Conservation (phyloP, 441 rosid genomes). For the Bocquillonia castaneifolia region DNA sequence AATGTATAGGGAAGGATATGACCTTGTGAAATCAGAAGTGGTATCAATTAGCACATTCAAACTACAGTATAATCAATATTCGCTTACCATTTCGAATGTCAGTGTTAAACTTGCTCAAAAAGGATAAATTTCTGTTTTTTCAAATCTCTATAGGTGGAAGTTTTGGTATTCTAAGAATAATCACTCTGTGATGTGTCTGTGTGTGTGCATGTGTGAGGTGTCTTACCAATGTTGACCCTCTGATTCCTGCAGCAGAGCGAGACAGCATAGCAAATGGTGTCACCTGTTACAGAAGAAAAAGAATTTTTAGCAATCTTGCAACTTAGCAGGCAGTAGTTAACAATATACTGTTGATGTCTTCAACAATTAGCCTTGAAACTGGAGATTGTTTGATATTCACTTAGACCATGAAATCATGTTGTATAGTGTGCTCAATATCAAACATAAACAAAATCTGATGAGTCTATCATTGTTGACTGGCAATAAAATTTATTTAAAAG, state of each 20-base stretch:
- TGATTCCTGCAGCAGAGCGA: conserved; percentile 87
- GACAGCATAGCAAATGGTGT: conserved; percentile 96
- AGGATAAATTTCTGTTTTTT: neutral
- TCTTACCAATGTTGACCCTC: conserved; percentile 90
- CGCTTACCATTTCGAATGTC: too few species aligned
- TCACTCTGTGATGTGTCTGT: too few species aligned
- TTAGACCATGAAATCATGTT: neutral
- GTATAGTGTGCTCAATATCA: neutral
- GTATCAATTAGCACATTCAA: conserved; percentile 8
- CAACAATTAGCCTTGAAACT: neutral
- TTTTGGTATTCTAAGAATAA: too few species aligned
- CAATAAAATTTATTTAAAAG: too few species aligned
- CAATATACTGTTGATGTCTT: neutral
- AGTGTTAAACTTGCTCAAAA: neutral
- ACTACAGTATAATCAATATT: neutral
- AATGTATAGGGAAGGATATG: neutral
- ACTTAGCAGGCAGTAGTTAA: conserved; percentile 3
- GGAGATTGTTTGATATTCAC: neutral
- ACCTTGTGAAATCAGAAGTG: neutral
- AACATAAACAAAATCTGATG: neutral
- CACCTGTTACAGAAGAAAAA: conserved; percentile 44
- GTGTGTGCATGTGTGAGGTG: too few species aligned
- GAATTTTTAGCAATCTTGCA: conserved; percentile 1
- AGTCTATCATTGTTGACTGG: too few species aligned
- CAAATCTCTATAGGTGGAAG: neutral